Conservation (phyloP, 208 protist species). For the Leishmania arabica region DNA sequence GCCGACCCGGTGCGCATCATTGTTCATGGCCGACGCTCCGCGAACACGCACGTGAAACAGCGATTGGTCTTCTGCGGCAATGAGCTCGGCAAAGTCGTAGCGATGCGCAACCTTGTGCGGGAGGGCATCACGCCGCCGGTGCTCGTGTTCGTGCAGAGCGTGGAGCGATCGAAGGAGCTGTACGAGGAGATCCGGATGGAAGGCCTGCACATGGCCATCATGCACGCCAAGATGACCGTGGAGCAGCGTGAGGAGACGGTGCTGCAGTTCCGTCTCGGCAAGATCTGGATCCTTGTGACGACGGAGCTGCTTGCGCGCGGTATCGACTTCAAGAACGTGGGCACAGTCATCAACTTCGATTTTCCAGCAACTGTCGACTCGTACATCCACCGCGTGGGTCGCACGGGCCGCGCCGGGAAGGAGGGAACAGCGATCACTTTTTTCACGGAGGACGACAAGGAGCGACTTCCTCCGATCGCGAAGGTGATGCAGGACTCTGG, state of each 20-base stretch:
- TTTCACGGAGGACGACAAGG: constrained; percentile 95
- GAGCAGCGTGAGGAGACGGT: constrained; percentile 94
- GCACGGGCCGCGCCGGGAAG: constrained; percentile 90
- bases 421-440: constrained; percentile 95
- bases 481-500: constrained; percentile 93
- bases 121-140: constrained; percentile 95
- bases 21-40: constrained; percentile 84
- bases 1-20: constrained; percentile 93
- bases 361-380: constrained; percentile 94
- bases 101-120: constrained; percentile 94
- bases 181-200: constrained; percentile 94
- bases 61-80: constrained; percentile 95
- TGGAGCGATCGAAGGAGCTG: constrained; percentile 96
- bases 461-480: constrained; percentile 90
- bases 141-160: constrained; percentile 98
- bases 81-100: constrained; percentile 97
- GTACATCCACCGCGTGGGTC: constrained; percentile 98
- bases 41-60: constrained; percentile 85
- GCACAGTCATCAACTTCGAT: constrained; percentile 98
- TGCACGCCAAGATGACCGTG: constrained; percentile 89
- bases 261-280: constrained; percentile 94
- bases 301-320: constrained; percentile 97
- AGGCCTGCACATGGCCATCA: constrained; percentile 87
- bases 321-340: constrained; percentile 98
- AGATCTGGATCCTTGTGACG: constrained; percentile 97